These are phyloP conservation scores for Fusarium bactridioides DNA, from an alignment of 2,329 filamentous ascomycete genomes.

Conservation along the genomic window DNA sequence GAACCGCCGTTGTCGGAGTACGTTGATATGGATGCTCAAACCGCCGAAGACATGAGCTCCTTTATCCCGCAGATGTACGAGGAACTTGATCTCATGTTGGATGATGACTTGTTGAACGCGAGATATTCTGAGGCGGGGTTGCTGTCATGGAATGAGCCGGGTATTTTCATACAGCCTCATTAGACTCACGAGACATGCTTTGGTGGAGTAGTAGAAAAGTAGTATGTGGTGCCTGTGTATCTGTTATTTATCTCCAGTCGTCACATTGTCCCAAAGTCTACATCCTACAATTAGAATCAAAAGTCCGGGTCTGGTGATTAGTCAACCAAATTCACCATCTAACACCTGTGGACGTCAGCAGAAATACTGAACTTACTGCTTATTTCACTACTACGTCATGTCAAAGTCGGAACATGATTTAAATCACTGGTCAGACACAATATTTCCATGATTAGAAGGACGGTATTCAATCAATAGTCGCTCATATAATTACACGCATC, in stretches of 20 bases:
- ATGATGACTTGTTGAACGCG: neutral
- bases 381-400: neutral
- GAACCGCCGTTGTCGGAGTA: neutral
- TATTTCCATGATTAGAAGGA: no score
- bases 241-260: fast-evolving
- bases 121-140: neutral
- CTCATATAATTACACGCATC: fast-evolving
- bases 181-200: neutral
- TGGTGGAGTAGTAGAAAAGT: fast-evolving
- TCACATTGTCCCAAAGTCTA: fast-evolving
- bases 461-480: fast-evolving
- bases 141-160: neutral
- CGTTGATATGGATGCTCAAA: neutral
- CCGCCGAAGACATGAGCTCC: neutral
- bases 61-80: neutral
- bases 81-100: fast-evolving
- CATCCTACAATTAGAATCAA: no score
- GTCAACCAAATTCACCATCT: neutral
- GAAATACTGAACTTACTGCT: neutral
- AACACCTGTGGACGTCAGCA: fast-evolving
- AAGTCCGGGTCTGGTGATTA: neutral
- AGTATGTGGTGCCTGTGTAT: neutral
- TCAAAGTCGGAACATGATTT: no score
- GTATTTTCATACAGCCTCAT: neutral
- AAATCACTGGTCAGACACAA: neutral